These are phyloP conservation scores for Henckelia pumila DNA, from an alignment of 257 asterid species.

Conservation along the genomic window DNA sequence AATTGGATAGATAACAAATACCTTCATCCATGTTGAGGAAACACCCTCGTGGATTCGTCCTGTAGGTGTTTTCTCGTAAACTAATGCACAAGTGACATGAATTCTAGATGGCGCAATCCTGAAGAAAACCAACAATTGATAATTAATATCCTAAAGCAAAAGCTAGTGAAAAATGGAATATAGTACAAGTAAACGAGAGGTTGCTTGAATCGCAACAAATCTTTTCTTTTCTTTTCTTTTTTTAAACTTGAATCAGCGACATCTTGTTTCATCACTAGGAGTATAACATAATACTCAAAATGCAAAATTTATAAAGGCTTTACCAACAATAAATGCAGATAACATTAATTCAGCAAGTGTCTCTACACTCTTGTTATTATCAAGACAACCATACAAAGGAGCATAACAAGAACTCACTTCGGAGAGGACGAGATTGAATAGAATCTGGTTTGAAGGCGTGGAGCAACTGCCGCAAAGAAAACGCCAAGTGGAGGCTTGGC, in stretches of 20 bases:
- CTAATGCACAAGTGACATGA: conserved; percentile 93
- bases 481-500: conserved; percentile 92
- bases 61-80: conserved; percentile 75
- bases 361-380: neutral
- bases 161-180: neutral
- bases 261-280: neutral
- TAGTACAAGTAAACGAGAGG: neutral
- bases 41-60: conserved; percentile 95
- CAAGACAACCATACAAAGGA: neutral
- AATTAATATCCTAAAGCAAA: conserved; percentile 14
- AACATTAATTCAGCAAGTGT: neutral
- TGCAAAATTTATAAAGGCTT: neutral
- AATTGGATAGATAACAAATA: conserved; percentile 27
- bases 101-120: conserved; percentile 77
- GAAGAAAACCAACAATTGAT: conserved; percentile 24
- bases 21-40: conserved; percentile 99
- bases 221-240: neutral
- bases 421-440: conserved; percentile 97
- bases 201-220: neutral
- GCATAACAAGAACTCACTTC: conserved; percentile 46
- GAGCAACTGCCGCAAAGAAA: conserved; percentile 93
- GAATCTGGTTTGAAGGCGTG: conserved; percentile 92
- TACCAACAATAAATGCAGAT: neutral
- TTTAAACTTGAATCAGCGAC: neutral
- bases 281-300: neutral